Base-by-base conservation (phyloP, 2,329 filamentous ascomycete genomes). In the Daldinia eschscholtzii region DNA sequence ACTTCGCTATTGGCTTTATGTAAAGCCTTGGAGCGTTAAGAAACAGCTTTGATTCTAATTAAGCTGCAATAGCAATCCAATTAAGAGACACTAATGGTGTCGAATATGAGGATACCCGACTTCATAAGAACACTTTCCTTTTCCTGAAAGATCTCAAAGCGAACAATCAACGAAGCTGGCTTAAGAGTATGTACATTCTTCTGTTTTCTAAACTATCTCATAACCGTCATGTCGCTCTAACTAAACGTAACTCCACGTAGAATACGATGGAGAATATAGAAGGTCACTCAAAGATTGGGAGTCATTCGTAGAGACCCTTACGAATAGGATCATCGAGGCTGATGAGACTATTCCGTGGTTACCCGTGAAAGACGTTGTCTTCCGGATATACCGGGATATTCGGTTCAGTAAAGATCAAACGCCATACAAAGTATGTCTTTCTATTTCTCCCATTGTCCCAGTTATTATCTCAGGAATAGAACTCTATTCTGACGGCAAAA, bases 331-430 rank as follows among this genome's bases (percentile, higher is more conserved):
- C 61, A 87, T 87, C 20, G 88, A 91, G 65, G 85, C 86, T 42
- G 94, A 98, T 77, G 88, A 91, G 62, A 97, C 93, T 0, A 88
- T 97, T 46, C 94, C 94, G 0, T 93, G 97, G 74, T 83, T 97
- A 23, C 94, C 94, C 1, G 84, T 91, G 61, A 96, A 97, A 79
- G 94, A 97, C 77, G 83, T 97, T 73, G 89, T 93, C 55, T 97
- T 95, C 78, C 90, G 94, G 68, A 96, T 97, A 66, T 93, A 97
- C 80, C 86, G 94, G 74, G 94, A 97, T 75, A 87, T 96, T 48
- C 89, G 94, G 62, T 97, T 97, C 81, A 92, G 87, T 75, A 92
- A 93, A 73, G 91, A 97, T 76, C 92, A 88, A 20, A 96, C 93
- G 2, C 94, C 94, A 0, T 97, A 97, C 83, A 97, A 97, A 86